Evolutionary conservation across 805 yeast genomes (phyloP), one percentile per base, ranked within the genome.

Genomic region (Cyberlindnera maritima): DNA sequence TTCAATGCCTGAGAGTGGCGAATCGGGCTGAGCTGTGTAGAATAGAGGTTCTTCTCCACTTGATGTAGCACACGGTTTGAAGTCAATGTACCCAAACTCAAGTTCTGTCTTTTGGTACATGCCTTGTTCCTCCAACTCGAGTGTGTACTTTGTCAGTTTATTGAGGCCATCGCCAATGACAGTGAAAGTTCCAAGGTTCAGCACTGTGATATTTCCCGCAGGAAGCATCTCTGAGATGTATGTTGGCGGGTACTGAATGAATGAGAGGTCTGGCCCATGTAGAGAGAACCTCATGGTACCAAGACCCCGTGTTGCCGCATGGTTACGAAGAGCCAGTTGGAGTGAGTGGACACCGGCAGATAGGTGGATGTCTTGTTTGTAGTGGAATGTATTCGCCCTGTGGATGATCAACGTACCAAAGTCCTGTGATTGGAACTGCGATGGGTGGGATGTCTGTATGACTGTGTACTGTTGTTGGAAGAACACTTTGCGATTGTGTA

Each of bases 191-290:
- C 84, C 85, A 23, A 80, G 54, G 51, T 77, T 73, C 32, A 81
- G 58, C 20, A 80, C 63, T 21, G 78, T 71, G 54, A 78, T 71
- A 48, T 72, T 73, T 23, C 72, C 67, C 43, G 70, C 72, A 1
- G 85, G 85, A n/a, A 80, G 63, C 20, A 82, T 67, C 12, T 81
- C 85, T 43, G 73, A 74, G 37, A 82, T 75, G 53, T 77, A 75
- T 0, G 77, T 68, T 0, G 86, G 81, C 1, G 85, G 83, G 54
- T 74, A 79, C 50, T 18, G 18, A 6, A 9, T n/a, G 14, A 39
- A 11, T n/a, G 39, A n/a, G 8, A 29, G 4, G 10, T 32, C 37
- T 29, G 48, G 39, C 6, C 28, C 34, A 1, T 5, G 15, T 8
- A 49, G 5, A 3, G 23, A 23, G 40, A 49, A 43, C 41, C 45